These are phyloP conservation scores for Exophiala xenobiotica DNA, from an alignment of 2,329 filamentous ascomycete species.

Conservation along the genomic window DNA sequence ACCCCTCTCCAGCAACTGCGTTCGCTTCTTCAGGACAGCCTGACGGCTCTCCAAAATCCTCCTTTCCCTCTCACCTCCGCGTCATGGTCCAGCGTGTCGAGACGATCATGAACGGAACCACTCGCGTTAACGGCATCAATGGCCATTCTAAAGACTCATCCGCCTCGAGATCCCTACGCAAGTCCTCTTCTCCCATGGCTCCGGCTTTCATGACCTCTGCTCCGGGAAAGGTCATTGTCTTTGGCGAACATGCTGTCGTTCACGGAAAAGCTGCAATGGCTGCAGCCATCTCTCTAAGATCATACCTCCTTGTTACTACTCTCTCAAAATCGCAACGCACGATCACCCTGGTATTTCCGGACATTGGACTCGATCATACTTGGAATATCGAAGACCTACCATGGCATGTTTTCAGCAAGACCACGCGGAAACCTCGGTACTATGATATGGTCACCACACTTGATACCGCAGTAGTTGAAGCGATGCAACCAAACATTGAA, in stretches of 20 bases:
- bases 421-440: conserved; percentile 89
- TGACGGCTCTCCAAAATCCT: neutral
- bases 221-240: conserved; percentile 96
- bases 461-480: conserved; percentile 76
- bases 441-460: conserved; percentile 84
- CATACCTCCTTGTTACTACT: conserved; percentile 92
- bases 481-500: conserved; percentile 75
- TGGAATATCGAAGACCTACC: conserved; percentile 94
- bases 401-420: conserved; percentile 76
- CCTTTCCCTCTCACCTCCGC: neutral
- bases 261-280: conserved; percentile 96
- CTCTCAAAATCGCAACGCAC: conserved; percentile 89
- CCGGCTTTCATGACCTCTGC: conserved; percentile 97
- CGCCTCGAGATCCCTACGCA: conserved; percentile 34
- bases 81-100: conserved; percentile 21
- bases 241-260: conserved; percentile 97
- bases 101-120: conserved; percentile 21
- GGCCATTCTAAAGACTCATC: conserved; percentile 24
- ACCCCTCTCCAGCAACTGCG: neutral
- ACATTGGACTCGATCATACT: conserved; percentile 83
- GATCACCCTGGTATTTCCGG: conserved; percentile 83
- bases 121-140: conserved; percentile 24
- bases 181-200: conserved; percentile 61
- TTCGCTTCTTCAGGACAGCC: neutral
- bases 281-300: conserved; percentile 89